These are phyloP conservation scores for Inga leiocalycina DNA, from an alignment of 306 rosid genomes.

Conservation along the genomic window DNA sequence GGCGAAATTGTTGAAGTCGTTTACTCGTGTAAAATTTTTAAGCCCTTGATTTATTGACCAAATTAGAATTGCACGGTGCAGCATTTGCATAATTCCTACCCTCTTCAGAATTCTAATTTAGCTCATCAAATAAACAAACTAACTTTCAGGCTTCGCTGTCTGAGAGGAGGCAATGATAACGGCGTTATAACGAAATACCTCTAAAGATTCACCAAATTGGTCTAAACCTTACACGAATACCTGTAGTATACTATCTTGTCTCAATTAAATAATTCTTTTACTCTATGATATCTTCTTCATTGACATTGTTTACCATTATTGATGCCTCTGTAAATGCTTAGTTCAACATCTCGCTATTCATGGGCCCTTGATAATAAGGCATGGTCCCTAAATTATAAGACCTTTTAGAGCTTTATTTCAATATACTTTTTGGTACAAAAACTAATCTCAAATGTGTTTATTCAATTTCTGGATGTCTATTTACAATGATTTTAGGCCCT, in stretches of 20 bases:
- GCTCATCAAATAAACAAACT: not conserved
- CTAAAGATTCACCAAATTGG: not conserved
- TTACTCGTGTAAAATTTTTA: not conserved
- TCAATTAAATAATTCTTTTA: not conserved
- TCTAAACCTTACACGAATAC: not conserved
- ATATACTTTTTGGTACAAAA: not conserved
- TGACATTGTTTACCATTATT: not conserved
- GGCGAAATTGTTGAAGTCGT: slow-evolving; percentile 2
- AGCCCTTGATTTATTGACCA: slow-evolving; percentile 6
- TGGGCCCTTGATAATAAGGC: slow-evolving; percentile 17
- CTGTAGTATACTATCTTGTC: not conserved
- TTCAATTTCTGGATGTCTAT: too few species aligned
- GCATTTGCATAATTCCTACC: not conserved
- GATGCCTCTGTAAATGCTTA: not conserved
- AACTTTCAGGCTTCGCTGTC: not conserved
- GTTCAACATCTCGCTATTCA: not conserved
- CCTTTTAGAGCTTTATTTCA: not conserved
- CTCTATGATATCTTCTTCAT: not conserved
- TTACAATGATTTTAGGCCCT: too few species aligned
- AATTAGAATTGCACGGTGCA: not conserved
- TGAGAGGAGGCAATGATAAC: not conserved
- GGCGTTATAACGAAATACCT: not conserved
- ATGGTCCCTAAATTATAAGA: not conserved
- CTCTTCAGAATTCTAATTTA: not conserved
- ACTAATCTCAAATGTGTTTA: too few species aligned